These are phyloP conservation scores for Boletus patriciae DNA, from an alignment of 768 basidiomycete genomes.

Conservation along the genomic window DNA sequence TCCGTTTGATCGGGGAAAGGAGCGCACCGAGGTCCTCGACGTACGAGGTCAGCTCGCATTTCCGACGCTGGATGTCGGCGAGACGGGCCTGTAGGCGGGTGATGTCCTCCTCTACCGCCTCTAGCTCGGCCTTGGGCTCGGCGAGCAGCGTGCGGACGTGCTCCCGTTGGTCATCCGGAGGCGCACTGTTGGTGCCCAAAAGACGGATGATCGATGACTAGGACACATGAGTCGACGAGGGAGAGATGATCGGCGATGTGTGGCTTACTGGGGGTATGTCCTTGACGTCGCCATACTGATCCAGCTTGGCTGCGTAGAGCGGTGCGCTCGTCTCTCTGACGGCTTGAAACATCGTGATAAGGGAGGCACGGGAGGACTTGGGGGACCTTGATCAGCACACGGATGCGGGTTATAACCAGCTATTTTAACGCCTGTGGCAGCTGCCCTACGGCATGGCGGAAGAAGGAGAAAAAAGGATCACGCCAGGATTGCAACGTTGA, in stretches of 20 bases:
- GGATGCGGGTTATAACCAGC: slow-evolving; percentile 16
- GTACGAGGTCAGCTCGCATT: slow-evolving; percentile 28
- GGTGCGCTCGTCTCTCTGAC: slow-evolving; percentile 26
- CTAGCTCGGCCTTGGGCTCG: slow-evolving; percentile 30
- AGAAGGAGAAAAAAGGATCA: slow-evolving; percentile 4
- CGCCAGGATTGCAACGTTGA: slow-evolving; percentile 30
- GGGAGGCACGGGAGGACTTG: background rate
- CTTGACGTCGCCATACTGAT: slow-evolving; percentile 31
- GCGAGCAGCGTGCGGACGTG: slow-evolving; percentile 25
- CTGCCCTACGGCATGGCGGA: slow-evolving; percentile 11
- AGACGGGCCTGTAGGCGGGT: slow-evolving; percentile 31
- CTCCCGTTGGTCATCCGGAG: slow-evolving; percentile 30
- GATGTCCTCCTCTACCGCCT: slow-evolving; percentile 28
- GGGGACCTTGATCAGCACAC: background rate
- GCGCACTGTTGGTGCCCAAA: slow-evolving; percentile 27
- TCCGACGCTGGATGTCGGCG: slow-evolving; percentile 30
- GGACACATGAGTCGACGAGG: slow-evolving; percentile 5
- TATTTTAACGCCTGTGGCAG: slow-evolving; percentile 6
- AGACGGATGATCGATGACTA: slow-evolving; percentile 35
- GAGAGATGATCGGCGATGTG: background rate
- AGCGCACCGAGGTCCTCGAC: slow-evolving; percentile 36
- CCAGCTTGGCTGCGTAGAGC: slow-evolving; percentile 27
- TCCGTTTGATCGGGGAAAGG: slow-evolving; percentile 33
- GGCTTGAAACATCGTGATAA: slow-evolving; percentile 11
- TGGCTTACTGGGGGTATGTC: slow-evolving; percentile 29